Evolutionary conservation across 2,329 filamentous ascomycete genomes (phyloP), one percentile per base, ranked within the genome.

Genomic region (Neofusicoccum ribis): DNA sequence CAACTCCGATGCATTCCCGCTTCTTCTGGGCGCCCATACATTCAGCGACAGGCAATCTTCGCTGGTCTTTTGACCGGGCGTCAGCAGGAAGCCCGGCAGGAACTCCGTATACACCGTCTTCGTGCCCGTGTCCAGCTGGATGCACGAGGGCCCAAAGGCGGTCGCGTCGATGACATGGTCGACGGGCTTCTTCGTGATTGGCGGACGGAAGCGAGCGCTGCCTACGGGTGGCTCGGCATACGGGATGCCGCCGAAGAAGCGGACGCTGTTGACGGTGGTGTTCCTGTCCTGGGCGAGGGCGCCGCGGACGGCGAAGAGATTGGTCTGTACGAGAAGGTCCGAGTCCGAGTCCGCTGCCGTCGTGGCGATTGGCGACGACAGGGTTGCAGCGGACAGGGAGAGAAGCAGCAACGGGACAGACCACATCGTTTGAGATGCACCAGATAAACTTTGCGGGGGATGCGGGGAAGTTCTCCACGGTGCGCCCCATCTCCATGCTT

Each of bases 31-130:
- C 1, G 72, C 69, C 73, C 72, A 74, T 4, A 76, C 70, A 52
- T 75, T 74, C 50, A 76, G 60, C 2, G 70, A 72, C n/a, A 75
- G 66, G 64, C 73, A 76, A 43, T 75, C 72, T 37, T 76, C 73
- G 59, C 70, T 72, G 23, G 65, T 58, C 23, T 51, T 11, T 27
- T 69, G 68, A 3, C 69, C 70, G 11, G 70, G 69, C 5, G 68
- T 65, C 14, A 72, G 64, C 6, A 72, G 66, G 36, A 69, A 72
- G 17, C 70, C 70, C n/a, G 63, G 56, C 14, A 72, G 63, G 58
- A 68, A 69, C 54, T 72, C 68, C 3, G 69, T 68, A 41, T 72
- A 72, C 31, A 69, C 69, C 9, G 70, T 70, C 39, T 65, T 61
- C 15, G 62, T 27, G n/a, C 70, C 70, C 52, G 63, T 69, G 49